Evolutionary conservation across 1,284 basidiomycete genomes (phyloP), one percentile per base, ranked within the genome.

Genomic region (Ganoderma lucidum): DNA sequence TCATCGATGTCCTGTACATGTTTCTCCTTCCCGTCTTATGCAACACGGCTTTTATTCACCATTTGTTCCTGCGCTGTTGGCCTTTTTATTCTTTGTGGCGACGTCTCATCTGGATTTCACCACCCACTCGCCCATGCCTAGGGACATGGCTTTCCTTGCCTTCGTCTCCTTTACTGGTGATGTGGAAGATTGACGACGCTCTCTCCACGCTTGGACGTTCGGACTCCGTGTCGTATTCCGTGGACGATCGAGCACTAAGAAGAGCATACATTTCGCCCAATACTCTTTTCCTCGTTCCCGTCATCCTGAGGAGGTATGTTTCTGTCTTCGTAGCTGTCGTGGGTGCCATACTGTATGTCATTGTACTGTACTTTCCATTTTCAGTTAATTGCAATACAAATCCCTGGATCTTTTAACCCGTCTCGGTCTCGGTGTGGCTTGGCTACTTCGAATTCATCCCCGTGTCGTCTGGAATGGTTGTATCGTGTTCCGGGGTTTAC

Each of bases 101-200:
- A 48, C 42, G 6, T 51, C 51, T 14, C 44, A 14, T 35, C 28
- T 42, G 35, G 39, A 61, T 15, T 2, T 35, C 15, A 42, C 9
- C 41, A 30, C 67, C 76, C 78, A 79, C 77, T 76, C 73, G 77
- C 78, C 75, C 30, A 76, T 75, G 78, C 78, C 78, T 79, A 73
- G 78, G 72, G 78, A 79, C 78, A 78, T 68, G 76, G 77, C 75
- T 59, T 44, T 71, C 70, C 48, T 64, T 75, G 77, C 78, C 74
- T 75, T 79, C 78, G 78, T 79, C 78, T 74, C 77, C 76, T 78
- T 70, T 78, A 79, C 78, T 78, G 35, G 78, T 71, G 76, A 73
- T 61, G 76, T 79, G 78, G 78, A 78, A 79, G 74, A 79, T 75
- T 39, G 58, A 74, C 48, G 45, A 35, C 2, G 71, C 77, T 75